Conservation (phyloP, 345 rosid species). For the Populus euphratica region DNA sequence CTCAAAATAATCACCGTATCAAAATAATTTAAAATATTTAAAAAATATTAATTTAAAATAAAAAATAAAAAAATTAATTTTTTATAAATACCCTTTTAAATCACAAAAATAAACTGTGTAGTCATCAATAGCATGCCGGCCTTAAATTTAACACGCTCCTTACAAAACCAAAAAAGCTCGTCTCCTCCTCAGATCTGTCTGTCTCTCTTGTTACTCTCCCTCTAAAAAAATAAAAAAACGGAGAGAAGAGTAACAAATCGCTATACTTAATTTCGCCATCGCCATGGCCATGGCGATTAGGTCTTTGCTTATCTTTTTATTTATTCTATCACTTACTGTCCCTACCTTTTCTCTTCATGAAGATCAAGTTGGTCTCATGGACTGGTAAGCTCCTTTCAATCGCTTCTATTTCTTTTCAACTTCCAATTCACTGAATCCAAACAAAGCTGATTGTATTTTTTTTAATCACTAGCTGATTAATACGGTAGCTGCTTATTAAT, state of each 20-base stretch:
- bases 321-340: constrained; percentile 39
- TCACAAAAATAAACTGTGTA: too few species aligned
- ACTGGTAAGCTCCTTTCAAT: constrained; percentile 53
- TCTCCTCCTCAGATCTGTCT: constrained; percentile 13
- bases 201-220: background rate
- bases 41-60: too few species aligned
- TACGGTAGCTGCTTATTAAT: background rate
- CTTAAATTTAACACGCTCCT: background rate
- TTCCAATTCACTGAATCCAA: background rate
- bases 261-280: background rate
- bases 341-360: constrained; percentile 63
- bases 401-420: background rate
- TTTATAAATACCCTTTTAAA: too few species aligned
- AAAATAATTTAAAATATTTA: too few species aligned
- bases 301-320: constrained; percentile 28
- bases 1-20: too few species aligned
- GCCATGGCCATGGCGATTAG: constrained; percentile 60
- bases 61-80: too few species aligned
- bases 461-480: background rate
- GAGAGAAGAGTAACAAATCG: background rate
- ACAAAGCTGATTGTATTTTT: background rate
- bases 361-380: constrained; percentile 96
- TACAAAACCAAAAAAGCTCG: background rate
- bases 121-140: too few species aligned
- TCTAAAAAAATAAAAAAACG: background rate